Conservation (phyloP, 371 early-diverging fungal species). For the Coemansia sp. region DNA sequence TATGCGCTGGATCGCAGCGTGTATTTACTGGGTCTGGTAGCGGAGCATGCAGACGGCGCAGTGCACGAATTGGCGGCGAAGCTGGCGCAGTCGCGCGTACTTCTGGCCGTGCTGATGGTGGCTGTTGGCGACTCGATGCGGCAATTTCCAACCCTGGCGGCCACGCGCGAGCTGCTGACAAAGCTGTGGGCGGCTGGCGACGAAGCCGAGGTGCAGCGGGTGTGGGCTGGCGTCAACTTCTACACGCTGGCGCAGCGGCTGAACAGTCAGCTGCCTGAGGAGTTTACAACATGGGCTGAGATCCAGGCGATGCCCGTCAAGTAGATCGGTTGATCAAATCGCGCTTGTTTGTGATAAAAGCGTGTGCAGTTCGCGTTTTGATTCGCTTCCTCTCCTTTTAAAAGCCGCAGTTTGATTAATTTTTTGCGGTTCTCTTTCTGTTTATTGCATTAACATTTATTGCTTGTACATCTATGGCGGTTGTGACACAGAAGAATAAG, state of each 20-base stretch:
- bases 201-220: neutral
- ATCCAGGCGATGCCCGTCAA: slow-evolving; percentile 10
- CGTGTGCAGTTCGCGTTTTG: too few species aligned
- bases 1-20: slow-evolving; percentile 42
- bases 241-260: slow-evolving; percentile 34
- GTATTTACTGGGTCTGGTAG: slow-evolving; percentile 19
- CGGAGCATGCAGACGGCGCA: neutral
- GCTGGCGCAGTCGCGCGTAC: slow-evolving; percentile 24
- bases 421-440: neutral
- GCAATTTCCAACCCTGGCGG: slow-evolving; percentile 29
- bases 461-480: slow-evolving; percentile 5
- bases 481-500: slow-evolving; percentile 12
- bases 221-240: slow-evolving; percentile 37
- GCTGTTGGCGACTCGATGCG: slow-evolving; percentile 42
- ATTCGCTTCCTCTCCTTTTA: too few species aligned
- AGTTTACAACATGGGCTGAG: slow-evolving; percentile 29
- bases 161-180: slow-evolving; percentile 28
- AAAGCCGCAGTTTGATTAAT: neutral
- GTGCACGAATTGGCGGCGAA: neutral
- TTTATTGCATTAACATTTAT: neutral
- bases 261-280: slow-evolving; percentile 23
- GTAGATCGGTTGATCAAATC: neutral
- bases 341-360: too few species aligned
- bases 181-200: slow-evolving; percentile 21
- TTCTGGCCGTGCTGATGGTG: slow-evolving; percentile 32